phyloP scores from a whole-genome alignment of 768 basidiomycete genomes.

The Amanita fuliginea region DNA sequence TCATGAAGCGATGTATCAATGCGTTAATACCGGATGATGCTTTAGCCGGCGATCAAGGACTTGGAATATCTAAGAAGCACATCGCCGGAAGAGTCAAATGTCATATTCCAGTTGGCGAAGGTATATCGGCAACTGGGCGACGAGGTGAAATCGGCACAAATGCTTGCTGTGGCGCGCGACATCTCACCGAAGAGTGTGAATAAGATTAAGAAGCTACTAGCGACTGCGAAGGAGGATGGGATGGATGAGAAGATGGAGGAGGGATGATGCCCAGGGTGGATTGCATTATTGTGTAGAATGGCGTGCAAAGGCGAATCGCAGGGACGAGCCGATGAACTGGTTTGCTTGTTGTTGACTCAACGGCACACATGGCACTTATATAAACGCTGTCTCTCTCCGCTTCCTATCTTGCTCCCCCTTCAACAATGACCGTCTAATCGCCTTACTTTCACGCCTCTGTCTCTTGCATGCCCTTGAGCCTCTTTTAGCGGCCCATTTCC shows the following conservation, averaged over 20 bases:
- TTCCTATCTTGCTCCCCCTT: not conserved
- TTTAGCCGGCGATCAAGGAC: conserved; percentile 70
- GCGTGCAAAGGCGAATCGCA: not conserved
- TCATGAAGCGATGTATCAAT: not conserved
- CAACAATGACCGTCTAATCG: conserved; percentile 32
- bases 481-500: conserved; percentile 21
- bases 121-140: conserved; percentile 79
- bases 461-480: conserved; percentile 10
- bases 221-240: conserved; percentile 57
- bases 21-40: conserved; percentile 7
- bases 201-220: conserved; percentile 74
- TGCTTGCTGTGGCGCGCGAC: conserved; percentile 86
- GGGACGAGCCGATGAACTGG: conserved; percentile 6
- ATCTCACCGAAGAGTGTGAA: conserved; percentile 83
- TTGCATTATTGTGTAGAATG: conserved; percentile 3
- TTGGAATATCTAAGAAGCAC: conserved; percentile 69
- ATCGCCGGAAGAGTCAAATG: conserved; percentile 94
- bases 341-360: conserved; percentile 12
- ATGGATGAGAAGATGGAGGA: conserved; percentile 64
- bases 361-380: conserved; percentile 12
- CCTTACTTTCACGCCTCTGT: conserved; percentile 17
- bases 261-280: conserved; percentile 31
- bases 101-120: conserved; percentile 91
- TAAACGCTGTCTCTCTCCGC: conserved; percentile 16
- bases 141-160: conserved; percentile 67